Evolutionary conservation across 805 yeast species (phyloP).

Genomic region (Clavispora santaluciae): DNA sequence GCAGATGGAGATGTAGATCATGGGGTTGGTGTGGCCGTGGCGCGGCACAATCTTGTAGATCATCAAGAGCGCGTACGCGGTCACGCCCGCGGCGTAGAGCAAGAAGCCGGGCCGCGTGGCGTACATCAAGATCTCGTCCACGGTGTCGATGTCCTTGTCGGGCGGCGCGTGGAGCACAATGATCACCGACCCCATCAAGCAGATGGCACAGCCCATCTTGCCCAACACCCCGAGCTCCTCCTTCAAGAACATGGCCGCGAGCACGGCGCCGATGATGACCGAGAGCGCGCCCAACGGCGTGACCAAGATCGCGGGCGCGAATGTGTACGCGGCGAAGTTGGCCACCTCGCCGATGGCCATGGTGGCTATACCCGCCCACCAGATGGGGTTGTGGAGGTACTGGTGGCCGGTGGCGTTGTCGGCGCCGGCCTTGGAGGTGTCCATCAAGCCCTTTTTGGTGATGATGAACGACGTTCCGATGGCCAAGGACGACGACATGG

Average conservation of each 20-base stretch:
- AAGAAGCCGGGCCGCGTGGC: conserved; percentile 78
- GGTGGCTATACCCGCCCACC: conserved; percentile 92
- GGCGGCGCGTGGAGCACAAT: conserved; percentile 91
- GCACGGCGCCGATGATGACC: conserved; percentile 86
- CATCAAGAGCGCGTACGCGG: conserved; percentile 67
- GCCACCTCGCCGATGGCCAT: conserved; percentile 92
- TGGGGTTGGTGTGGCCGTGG: conserved; percentile 76
- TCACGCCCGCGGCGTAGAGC: conserved; percentile 58
- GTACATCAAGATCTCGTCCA: conserved; percentile 77
- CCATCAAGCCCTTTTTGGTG: conserved; percentile 80
- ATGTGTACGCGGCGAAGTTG: conserved; percentile 90
- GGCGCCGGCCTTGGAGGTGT: conserved; percentile 49
- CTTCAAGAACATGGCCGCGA: conserved; percentile 78
- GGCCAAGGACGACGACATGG: conserved; percentile 81
- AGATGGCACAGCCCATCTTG: conserved; percentile 88
- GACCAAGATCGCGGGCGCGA: conserved; percentile 90
- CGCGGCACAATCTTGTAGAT: conserved; percentile 78
- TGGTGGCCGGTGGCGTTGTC: conserved; percentile 63
- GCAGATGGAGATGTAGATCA: conserved; percentile 86
- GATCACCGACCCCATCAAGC: conserved; percentile 81
- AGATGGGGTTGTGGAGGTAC: conserved; percentile 76
- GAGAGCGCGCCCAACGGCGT: conserved; percentile 90
- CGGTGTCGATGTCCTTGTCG: conserved; percentile 84
- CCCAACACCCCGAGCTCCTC: conserved; percentile 88
- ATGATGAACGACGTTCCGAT: conserved; percentile 87